Evolutionary conservation across 306 rosid genomes (phyloP).

Genomic region (Vigna trinervia): DNA sequence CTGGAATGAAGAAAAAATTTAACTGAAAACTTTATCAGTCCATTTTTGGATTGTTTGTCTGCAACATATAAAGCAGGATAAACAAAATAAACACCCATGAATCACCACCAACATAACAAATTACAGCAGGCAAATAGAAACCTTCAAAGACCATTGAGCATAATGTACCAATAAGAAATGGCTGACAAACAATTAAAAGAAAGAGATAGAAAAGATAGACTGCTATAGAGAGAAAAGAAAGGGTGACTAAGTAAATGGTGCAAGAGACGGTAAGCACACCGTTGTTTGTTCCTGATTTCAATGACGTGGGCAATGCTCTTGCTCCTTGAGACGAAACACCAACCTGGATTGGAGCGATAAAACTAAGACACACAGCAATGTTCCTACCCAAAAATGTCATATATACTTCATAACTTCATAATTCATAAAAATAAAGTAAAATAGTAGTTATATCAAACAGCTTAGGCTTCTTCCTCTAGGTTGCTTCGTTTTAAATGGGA

Average conservation of each 20-base stretch:
- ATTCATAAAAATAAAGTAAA: neutral
- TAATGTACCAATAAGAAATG: constrained; percentile 2
- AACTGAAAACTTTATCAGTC: constrained; percentile 62
- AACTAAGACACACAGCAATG: constrained; percentile 20
- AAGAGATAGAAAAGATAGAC: neutral
- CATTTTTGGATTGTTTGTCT: constrained; percentile 58
- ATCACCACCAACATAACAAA: constrained; percentile 23
- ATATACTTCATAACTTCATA: neutral
- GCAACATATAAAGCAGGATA: constrained; percentile 43
- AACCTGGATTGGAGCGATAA: constrained; percentile 50
- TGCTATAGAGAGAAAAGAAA: neutral
- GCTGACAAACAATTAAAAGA: neutral
- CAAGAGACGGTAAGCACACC: constrained; percentile 47
- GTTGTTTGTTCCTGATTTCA: constrained; percentile 46
- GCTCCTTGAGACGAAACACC: constrained; percentile 45
- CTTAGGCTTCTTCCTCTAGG: neutral
- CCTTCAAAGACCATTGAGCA: neutral
- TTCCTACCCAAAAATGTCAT: neutral
- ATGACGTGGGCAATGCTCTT: constrained; percentile 53
- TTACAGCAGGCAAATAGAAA: neutral
- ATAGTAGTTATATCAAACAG: neutral
- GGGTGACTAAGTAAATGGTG: neutral
- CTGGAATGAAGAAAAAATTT: constrained; percentile 78
- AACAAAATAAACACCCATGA: constrained; percentile 14
- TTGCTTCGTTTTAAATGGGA: neutral